Conservation (phyloP, 495 filamentous ascomycete species). For the Lasiosphaeria hispida region DNA sequence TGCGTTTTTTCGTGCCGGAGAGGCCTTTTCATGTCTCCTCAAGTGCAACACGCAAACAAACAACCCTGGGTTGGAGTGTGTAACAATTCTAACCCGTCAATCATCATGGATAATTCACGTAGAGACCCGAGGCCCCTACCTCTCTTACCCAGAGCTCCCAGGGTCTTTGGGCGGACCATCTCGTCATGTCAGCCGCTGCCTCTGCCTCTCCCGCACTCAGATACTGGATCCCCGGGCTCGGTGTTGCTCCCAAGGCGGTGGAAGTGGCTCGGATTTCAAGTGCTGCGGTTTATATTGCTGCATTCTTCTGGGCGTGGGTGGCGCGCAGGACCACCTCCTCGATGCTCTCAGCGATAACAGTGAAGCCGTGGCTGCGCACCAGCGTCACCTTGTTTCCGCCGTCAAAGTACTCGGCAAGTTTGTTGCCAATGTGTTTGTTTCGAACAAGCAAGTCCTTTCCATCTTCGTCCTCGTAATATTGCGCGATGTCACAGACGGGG, state of each 20-base stretch:
- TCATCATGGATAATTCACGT: constrained; percentile 22
- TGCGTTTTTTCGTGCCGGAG: too few relatives aligned
- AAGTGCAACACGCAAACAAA: too few relatives aligned
- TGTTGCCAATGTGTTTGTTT: constrained; percentile 29
- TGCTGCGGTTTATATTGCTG: constrained; percentile 38
- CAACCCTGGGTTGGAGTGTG: too few relatives aligned
- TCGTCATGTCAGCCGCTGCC: constrained; percentile 23
- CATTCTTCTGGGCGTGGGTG: constrained; percentile 49
- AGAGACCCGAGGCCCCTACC: constrained; percentile 35
- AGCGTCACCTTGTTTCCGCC: constrained; percentile 39
- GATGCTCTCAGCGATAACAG: constrained; percentile 35
- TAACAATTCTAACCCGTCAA: too few relatives aligned
- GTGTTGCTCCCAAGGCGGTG: neutral
- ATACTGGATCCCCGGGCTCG: constrained; percentile 17
- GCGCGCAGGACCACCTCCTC: constrained; percentile 41
- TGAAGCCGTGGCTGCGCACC: constrained; percentile 52
- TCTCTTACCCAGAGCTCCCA: constrained; percentile 47
- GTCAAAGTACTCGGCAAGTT: constrained; percentile 26
- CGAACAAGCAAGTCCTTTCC: constrained; percentile 45
- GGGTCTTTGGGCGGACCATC: constrained; percentile 26
- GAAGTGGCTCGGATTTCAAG: constrained; percentile 19
- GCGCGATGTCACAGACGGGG: constrained; percentile 38
- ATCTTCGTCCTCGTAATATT: constrained; percentile 24
- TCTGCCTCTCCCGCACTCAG: constrained; percentile 30
- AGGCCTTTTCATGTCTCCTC: too few relatives aligned